Evolutionary conservation across 2,329 filamentous ascomycete species (phyloP).

Genomic region (Didymella segeticola): DNA sequence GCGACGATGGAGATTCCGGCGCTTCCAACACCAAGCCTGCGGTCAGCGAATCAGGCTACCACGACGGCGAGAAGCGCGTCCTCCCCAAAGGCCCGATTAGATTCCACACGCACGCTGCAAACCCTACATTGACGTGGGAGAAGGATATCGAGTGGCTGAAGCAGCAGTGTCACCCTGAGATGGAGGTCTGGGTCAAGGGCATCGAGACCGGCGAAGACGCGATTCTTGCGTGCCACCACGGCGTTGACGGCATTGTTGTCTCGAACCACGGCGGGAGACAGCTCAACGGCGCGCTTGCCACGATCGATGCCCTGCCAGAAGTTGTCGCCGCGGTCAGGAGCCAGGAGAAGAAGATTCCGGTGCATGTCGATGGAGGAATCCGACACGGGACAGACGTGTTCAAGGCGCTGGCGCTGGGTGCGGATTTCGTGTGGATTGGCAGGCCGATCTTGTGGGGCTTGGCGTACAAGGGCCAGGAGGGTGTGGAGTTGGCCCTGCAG

Average conservation of each 20-base stretch:
- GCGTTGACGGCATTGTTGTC: conserved; percentile 56
- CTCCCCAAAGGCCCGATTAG: conserved; percentile 21
- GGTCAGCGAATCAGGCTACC: conserved; percentile 1
- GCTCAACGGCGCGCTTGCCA: conserved; percentile 55
- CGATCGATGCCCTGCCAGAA: conserved; percentile 60
- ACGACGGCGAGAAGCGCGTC: conserved; percentile 13
- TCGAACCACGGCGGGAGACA: conserved; percentile 62
- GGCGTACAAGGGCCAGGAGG: conserved; percentile 47
- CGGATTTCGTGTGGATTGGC: conserved; percentile 76
- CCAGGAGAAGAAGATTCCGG: conserved; percentile 57
- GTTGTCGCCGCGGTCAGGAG: conserved; percentile 57
- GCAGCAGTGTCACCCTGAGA: conserved; percentile 27
- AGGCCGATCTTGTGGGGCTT: conserved; percentile 70
- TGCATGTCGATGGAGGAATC: conserved; percentile 89
- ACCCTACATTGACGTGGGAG: conserved; percentile 33
- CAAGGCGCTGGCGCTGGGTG: conserved; percentile 91
- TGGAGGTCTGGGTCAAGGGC: conserved; percentile 53
- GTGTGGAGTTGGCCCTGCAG: conserved; percentile 29
- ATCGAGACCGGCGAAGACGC: conserved; percentile 52
- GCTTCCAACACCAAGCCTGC: conserved; percentile 7
- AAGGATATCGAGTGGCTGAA: conserved; percentile 33
- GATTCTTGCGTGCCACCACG: conserved; percentile 50
- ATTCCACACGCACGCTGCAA: conserved; percentile 31
- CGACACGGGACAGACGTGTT: conserved; percentile 90
- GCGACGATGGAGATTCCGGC: conserved; percentile 1